Percentiles rank a stretch among this genome's conserved stretches.
Conservation (phyloP, 805 yeast species). For the Ogataea nakhonphanomensis region DNA sequence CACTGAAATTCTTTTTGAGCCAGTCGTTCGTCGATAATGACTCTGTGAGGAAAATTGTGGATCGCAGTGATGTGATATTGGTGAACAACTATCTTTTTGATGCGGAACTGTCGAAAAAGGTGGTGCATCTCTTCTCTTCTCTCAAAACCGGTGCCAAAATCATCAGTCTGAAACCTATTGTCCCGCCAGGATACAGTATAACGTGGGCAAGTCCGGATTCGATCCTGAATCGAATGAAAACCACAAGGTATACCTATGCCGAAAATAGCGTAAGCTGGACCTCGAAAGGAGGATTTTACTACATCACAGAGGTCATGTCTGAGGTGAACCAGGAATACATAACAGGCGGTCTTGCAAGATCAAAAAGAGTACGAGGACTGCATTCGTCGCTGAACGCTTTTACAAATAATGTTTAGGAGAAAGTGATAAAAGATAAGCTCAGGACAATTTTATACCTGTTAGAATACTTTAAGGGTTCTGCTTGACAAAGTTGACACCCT, state of each 20-base stretch:
- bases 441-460: constrained; percentile 2
- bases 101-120: constrained; percentile 63
- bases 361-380: constrained; percentile 20
- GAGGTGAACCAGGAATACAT: constrained; percentile 34
- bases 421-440: constrained; percentile 1
- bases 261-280: constrained; percentile 88
- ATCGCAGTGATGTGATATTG: constrained; percentile 66
- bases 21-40: constrained; percentile 71
- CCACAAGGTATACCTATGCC: constrained; percentile 60
- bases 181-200: constrained; percentile 70
- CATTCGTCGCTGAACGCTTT: constrained; percentile 28
- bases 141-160: constrained; percentile 73
- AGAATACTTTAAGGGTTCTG: constrained; percentile 51
- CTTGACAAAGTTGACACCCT: constrained; percentile 87
- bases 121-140: constrained; percentile 58
- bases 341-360: constrained; percentile 27
- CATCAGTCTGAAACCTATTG: constrained; percentile 73
- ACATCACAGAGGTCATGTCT: constrained; percentile 59
- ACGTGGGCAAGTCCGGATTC: constrained; percentile 50
- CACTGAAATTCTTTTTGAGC: constrained; percentile 53
- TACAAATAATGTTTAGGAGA: constrained; percentile 30
- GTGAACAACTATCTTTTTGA: constrained; percentile 85
- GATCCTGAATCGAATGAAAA: constrained; percentile 61
- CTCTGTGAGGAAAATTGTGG: constrained; percentile 50
- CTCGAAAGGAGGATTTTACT: constrained; percentile 75